Evolutionary conservation across 169 alveolate genomes (phyloP), one percentile per base, ranked within the genome.

Genomic region (Cryptosporidium xiaoi): DNA sequence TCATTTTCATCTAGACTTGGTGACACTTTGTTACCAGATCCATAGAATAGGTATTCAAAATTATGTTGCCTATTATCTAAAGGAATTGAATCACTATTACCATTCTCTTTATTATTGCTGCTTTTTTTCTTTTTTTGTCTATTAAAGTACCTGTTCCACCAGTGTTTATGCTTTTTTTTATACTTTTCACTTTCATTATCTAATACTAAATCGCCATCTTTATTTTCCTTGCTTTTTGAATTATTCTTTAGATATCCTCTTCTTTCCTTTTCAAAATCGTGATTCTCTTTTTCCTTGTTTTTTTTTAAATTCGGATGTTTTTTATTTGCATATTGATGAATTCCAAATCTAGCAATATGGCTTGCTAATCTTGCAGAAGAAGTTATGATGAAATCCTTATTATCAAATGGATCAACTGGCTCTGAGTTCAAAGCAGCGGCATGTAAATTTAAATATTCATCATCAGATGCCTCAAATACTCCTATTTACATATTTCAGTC

Each of bases 321-420:
- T 66, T 16, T 77, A 29, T 6, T 58, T 6, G 15, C 46, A 60
- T 77, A 62, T 8, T 77, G 71, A 15, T 77, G 55, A 62, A 77
- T 56, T 1, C 87, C 87, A 40, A 77, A 77, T 48, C 87, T 77
- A 40, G 64, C 64, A 20, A 40, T 16, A 34, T 60, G 58, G 36
- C 87, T 77, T 36, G 71, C 50, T 2, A 77, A 12, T 34, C 46
- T 62, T 40, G 87, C 53, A 16, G 36, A 24, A 5, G 87, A 77
- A 7, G 50, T 77, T 5, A 77, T 6, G 13, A 77, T 31, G 56
- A 40, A 62, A 15, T 77, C 87, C n/a, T 62, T 77, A 48, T 60
- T 77, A 7, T 56, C 64, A 40, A 60, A 77, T 1, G 87, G 87
- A 15, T 77, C 87, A 48, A 77, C 87, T 24, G 87, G 71, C 33